Percentiles rank a stretch among this genome's conserved stretches.
Conservation (phyloP, 192 early-diverging fungal species). For the Backusella circina region DNA sequence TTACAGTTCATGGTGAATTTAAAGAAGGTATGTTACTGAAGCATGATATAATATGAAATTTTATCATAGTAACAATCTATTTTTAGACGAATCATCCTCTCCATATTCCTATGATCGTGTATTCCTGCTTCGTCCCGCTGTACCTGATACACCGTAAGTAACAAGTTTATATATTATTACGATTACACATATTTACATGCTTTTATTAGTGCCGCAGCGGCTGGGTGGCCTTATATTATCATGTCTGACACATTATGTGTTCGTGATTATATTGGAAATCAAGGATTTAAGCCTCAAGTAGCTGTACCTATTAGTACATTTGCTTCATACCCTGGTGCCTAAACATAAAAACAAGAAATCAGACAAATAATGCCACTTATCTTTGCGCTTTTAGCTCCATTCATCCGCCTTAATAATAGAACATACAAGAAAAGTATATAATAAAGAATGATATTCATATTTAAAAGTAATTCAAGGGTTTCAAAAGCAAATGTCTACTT, state of each 20-base stretch:
- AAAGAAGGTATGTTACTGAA: slow-evolving; percentile 16
- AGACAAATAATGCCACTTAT: neutral
- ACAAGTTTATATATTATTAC: neutral
- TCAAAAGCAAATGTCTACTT: too few relatives aligned
- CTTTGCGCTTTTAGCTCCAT: neutral
- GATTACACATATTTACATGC: neutral
- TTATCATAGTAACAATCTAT: neutral
- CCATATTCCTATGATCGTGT: slow-evolving; percentile 44
- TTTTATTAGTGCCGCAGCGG: slow-evolving; percentile 15
- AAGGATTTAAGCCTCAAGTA: slow-evolving; percentile 13
- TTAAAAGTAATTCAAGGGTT: neutral
- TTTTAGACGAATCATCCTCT: neutral
- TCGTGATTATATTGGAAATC: slow-evolving; percentile 28
- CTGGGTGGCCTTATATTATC: slow-evolving; percentile 31
- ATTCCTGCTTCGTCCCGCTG: slow-evolving; percentile 45
- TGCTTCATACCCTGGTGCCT: slow-evolving; percentile 2
- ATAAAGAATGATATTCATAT: neutral
- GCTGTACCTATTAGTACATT: slow-evolving; percentile 5
- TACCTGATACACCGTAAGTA: slow-evolving; percentile 26
- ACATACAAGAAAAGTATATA: neutral
- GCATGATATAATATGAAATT: too few relatives aligned
- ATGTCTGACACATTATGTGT: slow-evolving; percentile 24
- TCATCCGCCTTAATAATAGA: neutral
- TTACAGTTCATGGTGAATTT: slow-evolving; percentile 35
- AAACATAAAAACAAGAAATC: neutral